Evolutionary conservation across 805 yeast species (phyloP).

Genomic region (Kodamaea leandrae): DNA sequence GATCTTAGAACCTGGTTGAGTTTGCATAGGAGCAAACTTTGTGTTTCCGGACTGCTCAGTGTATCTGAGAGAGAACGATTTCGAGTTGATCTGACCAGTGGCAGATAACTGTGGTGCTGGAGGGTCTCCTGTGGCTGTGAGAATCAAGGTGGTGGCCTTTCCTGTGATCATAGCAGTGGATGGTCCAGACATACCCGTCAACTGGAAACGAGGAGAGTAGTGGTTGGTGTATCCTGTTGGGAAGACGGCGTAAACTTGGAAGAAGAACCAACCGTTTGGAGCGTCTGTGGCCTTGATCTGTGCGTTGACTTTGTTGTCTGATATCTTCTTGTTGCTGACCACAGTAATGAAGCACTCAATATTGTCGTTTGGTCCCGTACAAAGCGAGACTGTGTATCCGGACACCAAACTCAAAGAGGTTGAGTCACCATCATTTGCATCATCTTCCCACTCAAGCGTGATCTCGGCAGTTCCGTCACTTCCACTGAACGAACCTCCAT

Average conservation of each 20-base stretch:
- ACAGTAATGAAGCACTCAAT: slow-evolving; percentile 41
- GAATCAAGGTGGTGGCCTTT: slow-evolving; percentile 6
- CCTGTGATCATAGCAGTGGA: slow-evolving; percentile 10
- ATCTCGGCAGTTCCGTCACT: slow-evolving; percentile 34
- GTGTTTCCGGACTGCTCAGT: slow-evolving; percentile 73
- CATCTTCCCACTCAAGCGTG: slow-evolving; percentile 50
- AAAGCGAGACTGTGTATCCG: slow-evolving; percentile 52
- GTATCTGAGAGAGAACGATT: slow-evolving; percentile 68
- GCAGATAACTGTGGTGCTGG: slow-evolving; percentile 42
- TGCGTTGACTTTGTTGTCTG: slow-evolving; percentile 38
- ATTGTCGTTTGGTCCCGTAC: slow-evolving; percentile 62
- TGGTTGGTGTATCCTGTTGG: slow-evolving; percentile 48
- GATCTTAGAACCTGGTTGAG: slow-evolving; percentile 72
- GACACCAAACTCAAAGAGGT: slow-evolving; percentile 47
- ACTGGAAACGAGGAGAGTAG: slow-evolving; percentile 62
- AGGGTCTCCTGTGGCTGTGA: slow-evolving; percentile 40
- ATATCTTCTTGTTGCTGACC: slow-evolving; percentile 18
- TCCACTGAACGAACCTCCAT: slow-evolving; percentile 40
- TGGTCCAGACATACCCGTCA: slow-evolving; percentile 75
- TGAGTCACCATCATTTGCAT: slow-evolving; percentile 45
- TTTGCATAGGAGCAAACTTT: slow-evolving; percentile 90
- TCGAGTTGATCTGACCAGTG: slow-evolving; percentile 26
- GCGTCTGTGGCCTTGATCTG: slow-evolving; percentile 43
- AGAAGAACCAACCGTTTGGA: slow-evolving; percentile 64
- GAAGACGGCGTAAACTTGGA: slow-evolving; percentile 62